phyloP scores from a whole-genome alignment of 2,329 filamentous ascomycete genomes.

The Grosmannia penicillata region DNA sequence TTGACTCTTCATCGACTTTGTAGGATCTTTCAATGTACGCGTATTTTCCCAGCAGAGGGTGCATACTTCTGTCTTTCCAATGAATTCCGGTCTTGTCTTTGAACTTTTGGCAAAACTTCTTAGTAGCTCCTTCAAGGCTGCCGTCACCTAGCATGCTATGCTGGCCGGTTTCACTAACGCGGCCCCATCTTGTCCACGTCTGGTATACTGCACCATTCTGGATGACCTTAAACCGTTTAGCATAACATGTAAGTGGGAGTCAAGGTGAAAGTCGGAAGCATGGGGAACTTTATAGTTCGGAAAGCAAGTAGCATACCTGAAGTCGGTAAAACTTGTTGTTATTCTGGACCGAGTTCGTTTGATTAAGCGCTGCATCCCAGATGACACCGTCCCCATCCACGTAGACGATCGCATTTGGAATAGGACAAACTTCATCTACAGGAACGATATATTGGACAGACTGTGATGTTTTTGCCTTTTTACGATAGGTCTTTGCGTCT shows the following conservation, averaged over 20 bases:
- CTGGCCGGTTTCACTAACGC: conserved; percentile 50
- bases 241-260: conserved; percentile 1
- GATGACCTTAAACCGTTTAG: conserved; percentile 22
- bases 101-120: conserved; percentile 45
- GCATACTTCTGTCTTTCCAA: conserved; percentile 36
- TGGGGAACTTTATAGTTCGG: neutral
- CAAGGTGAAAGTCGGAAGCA: neutral
- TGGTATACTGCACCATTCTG: conserved; percentile 26
- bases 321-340: conserved; percentile 76
- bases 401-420: conserved; percentile 37
- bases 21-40: conserved; percentile 71
- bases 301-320: conserved; percentile 31
- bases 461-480: conserved; percentile 10
- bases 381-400: conserved; percentile 52
- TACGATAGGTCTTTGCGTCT: neutral
- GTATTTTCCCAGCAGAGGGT: conserved; percentile 55
- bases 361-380: conserved; percentile 67
- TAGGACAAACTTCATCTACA: conserved; percentile 29
- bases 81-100: conserved; percentile 42
- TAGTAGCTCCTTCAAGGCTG: conserved; percentile 26
- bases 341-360: conserved; percentile 56
- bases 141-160: conserved; percentile 27
- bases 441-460: conserved; percentile 26
- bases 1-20: conserved; percentile 46
- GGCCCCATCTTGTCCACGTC: conserved; percentile 69